A percentile compares a stretch with the other conserved stretches of the same genome.
These are phyloP conservation scores for Tuber borchii DNA, from an alignment of 495 filamentous ascomycete genomes.

Conservation along the genomic window DNA sequence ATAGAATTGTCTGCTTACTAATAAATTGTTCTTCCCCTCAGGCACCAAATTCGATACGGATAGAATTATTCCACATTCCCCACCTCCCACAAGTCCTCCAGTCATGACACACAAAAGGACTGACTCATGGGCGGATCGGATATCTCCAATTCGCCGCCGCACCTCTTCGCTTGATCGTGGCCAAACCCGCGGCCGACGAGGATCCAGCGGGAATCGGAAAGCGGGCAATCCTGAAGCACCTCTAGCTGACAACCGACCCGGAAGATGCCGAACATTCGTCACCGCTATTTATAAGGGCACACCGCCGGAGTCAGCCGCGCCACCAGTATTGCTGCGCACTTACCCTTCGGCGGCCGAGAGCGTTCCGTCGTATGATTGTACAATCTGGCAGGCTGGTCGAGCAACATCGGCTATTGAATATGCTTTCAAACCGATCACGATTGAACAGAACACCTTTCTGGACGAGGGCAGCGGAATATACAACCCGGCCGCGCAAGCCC, in stretches of 20 bases:
- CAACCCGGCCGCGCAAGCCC: constrained; percentile 75
- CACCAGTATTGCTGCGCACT: constrained; percentile 71
- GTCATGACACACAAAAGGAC: constrained; percentile 11
- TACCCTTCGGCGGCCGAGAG: constrained; percentile 92
- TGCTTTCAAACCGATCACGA: constrained; percentile 91
- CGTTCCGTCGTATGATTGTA: constrained; percentile 80
- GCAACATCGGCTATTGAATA: constrained; percentile 87
- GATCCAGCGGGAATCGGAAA: constrained; percentile 3
- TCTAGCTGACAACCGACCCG: constrained; percentile 74
- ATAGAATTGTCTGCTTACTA: constrained; percentile 9
- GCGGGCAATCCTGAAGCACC: constrained; percentile 55
- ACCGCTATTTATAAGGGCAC: constrained; percentile 72
- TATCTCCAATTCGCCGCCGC: constrained; percentile 12
- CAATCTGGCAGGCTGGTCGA: constrained; percentile 90
- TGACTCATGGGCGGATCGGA: constrained; percentile 22
- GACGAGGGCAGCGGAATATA: constrained; percentile 89
- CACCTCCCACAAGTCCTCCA: constrained; percentile 18
- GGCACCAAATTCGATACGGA: constrained; percentile 26
- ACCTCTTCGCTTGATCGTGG: constrained; percentile 16
- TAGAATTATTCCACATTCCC: constrained; percentile 36
- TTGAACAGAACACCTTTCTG: constrained; percentile 86
- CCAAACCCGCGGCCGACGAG: constrained; percentile 17
- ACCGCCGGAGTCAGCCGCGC: constrained; percentile 39
- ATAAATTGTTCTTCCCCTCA: constrained; percentile 6
- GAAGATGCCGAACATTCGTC: constrained; percentile 88